Evolutionary conservation across 2,329 filamentous ascomycete genomes (phyloP).

Genomic region (Pseudogymnoascus sp.): DNA sequence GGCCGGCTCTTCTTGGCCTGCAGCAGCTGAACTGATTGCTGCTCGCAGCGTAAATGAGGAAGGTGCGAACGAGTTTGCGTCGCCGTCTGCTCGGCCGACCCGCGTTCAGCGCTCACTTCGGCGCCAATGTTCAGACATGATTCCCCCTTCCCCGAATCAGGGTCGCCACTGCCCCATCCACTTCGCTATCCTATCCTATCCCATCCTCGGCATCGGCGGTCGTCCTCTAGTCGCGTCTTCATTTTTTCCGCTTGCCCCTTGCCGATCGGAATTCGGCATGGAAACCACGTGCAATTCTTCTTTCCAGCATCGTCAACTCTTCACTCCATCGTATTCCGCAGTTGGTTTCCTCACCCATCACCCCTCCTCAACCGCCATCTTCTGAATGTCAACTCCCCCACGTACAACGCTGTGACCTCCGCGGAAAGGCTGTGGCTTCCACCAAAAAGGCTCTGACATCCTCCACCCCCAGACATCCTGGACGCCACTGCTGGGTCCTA

Average conservation of each 20-base stretch:
- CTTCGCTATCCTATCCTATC: neutral
- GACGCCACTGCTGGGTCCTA: neutral
- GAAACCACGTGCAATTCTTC: neutral
- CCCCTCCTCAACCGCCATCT: neutral
- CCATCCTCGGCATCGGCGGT: neutral
- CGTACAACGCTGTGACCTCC: neutral
- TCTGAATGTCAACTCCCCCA: neutral
- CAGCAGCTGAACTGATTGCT: neutral
- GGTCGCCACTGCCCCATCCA: neutral
- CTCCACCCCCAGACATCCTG: neutral
- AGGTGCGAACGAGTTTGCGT: neutral
- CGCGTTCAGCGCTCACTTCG: neutral
- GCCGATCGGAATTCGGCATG: conserved; percentile 1
- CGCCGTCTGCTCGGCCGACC: neutral
- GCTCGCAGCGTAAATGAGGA: neutral
- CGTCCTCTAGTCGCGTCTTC: neutral
- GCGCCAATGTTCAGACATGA: neutral
- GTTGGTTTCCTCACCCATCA: neutral
- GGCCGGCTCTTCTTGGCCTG: neutral
- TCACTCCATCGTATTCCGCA: neutral
- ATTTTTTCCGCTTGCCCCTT: neutral
- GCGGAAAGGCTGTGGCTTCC: neutral
- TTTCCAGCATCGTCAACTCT: neutral
- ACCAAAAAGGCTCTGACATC: conserved; percentile 1
- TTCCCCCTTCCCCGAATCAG: neutral